phyloP scores from a whole-genome alignment of 2,329 filamentous ascomycete species.

The Aschersonia sp. region DNA sequence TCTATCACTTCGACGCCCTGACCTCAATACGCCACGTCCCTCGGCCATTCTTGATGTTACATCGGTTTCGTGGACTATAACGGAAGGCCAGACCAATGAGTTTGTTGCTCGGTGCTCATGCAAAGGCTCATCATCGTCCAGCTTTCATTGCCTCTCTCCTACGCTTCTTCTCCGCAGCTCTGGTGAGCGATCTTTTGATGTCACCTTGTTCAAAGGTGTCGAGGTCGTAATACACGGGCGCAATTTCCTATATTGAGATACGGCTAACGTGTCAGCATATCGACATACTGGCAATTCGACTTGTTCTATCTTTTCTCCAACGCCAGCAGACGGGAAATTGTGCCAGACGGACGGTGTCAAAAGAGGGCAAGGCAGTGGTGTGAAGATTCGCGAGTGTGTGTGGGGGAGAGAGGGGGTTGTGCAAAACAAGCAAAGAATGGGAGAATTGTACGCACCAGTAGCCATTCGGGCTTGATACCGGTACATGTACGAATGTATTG shows the following conservation, averaged over 20 bases:
- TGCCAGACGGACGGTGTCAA: background rate
- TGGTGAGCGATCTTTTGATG: conserved; percentile 53
- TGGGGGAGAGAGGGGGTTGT: background rate
- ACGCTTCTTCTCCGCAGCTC: conserved; percentile 44
- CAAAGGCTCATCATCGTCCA: conserved; percentile 17
- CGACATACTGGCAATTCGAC: background rate
- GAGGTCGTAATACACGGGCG: conserved; percentile 83
- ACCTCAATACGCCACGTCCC: too few relatives aligned
- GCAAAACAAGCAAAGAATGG: background rate
- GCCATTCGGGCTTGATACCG: conserved; percentile 83
- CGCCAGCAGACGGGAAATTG: conserved; percentile 1
- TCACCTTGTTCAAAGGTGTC: conserved; percentile 74
- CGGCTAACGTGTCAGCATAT: background rate
- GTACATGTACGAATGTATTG: conserved; percentile 96
- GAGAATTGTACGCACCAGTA: conserved; percentile 49
- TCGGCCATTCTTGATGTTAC: too few relatives aligned
- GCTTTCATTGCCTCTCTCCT: conserved; percentile 43
- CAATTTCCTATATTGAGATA: conserved; percentile 55
- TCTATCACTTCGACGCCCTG: too few relatives aligned
- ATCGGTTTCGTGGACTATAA: too few relatives aligned
- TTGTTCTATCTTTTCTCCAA: background rate
- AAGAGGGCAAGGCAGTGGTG: background rate
- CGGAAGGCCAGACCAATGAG: too few relatives aligned
- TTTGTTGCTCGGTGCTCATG: too few relatives aligned
- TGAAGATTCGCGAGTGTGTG: background rate